These are phyloP conservation scores for Raphanus hybrid DNA, from an alignment of 441 rosid genomes.

Conservation along the genomic window DNA sequence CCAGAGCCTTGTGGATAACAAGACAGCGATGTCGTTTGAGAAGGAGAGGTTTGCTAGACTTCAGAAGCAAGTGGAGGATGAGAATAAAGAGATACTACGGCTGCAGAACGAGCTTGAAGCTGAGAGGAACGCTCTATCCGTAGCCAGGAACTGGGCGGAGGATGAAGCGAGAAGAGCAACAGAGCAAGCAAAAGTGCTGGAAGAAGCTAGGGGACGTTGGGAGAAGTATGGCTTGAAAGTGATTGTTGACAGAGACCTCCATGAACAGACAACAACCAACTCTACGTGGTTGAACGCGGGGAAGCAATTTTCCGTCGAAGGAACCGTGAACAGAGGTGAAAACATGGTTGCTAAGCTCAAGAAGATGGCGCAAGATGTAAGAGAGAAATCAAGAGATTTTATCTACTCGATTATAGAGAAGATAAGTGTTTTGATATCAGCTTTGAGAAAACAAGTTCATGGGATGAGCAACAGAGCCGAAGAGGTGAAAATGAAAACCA, in stretches of 20 bases:
- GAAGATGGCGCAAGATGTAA: slow-evolving; percentile 32
- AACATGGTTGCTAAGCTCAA: slow-evolving; percentile 29
- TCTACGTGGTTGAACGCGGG: slow-evolving; percentile 62
- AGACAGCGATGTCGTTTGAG: slow-evolving; percentile 80
- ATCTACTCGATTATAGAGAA: slow-evolving; percentile 47
- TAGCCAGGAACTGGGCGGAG: slow-evolving; percentile 98
- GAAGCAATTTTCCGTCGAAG: slow-evolving; percentile 20
- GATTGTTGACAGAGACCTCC: slow-evolving; percentile 76
- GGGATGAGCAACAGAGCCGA: slow-evolving; percentile 45
- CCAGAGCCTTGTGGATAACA: slow-evolving; percentile 67
- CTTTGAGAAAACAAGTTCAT: slow-evolving; percentile 52
- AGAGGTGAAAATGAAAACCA: slow-evolving; percentile 51
- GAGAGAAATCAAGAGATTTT: slow-evolving; percentile 23
- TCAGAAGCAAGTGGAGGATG: slow-evolving; percentile 68
- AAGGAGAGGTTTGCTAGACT: slow-evolving; percentile 73
- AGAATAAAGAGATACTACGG: slow-evolving; percentile 72
- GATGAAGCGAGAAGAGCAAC: slow-evolving; percentile 90
- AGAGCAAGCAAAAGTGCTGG: slow-evolving; percentile 79
- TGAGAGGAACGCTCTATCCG: slow-evolving; percentile 82
- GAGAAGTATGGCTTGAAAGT: slow-evolving; percentile 86
- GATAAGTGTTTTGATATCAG: slow-evolving; percentile 51
- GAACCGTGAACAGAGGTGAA: slow-evolving; percentile 36
- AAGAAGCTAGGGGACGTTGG: slow-evolving; percentile 92
- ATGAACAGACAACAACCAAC: slow-evolving; percentile 62
- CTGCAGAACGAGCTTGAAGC: slow-evolving; percentile 84